These are phyloP conservation scores for Pezicula rhizophila DNA, from an alignment of 2,329 filamentous ascomycete genomes.

Conservation along the genomic window DNA sequence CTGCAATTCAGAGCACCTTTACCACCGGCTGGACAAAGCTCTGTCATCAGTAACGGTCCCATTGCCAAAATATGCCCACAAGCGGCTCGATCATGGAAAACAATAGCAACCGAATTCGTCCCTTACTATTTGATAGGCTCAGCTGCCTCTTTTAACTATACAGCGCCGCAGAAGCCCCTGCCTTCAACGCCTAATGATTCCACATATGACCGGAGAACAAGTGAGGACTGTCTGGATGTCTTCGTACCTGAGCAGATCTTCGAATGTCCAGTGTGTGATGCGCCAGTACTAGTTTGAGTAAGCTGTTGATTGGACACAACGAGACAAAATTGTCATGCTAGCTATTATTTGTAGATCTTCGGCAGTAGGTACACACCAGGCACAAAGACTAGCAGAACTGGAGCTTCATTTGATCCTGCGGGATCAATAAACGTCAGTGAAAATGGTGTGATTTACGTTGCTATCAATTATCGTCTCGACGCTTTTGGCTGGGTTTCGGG, in stretches of 20 bases:
- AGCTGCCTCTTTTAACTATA: not conserved
- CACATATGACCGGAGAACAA: not conserved
- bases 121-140: not conserved
- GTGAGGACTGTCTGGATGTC: constrained; percentile 43
- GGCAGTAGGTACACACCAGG: constrained; percentile 39
- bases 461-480: constrained; percentile 29
- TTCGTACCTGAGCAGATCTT: constrained; percentile 34
- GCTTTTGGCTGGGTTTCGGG: constrained; percentile 37
- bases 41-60: constrained; percentile 24
- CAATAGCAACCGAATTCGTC: not conserved
- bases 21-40: constrained; percentile 22
- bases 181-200: not conserved
- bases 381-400: constrained; percentile 31
- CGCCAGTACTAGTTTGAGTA: not conserved
- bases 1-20: constrained; percentile 35
- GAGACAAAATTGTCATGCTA: constrained; percentile 9
- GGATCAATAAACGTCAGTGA: constrained; percentile 21
- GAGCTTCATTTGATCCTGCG: constrained; percentile 32
- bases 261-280: not conserved
- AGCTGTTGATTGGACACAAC: not conserved
- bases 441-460: constrained; percentile 28
- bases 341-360: constrained; percentile 38
- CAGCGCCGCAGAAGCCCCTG: not conserved
- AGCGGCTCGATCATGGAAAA: constrained; percentile 27
- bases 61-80: constrained; percentile 29